Percentiles rank a stretch among this genome's conserved stretches.
phyloP scores from a whole-genome alignment of 2,329 filamentous ascomycete genomes.

The Penicillium rolfsii region DNA sequence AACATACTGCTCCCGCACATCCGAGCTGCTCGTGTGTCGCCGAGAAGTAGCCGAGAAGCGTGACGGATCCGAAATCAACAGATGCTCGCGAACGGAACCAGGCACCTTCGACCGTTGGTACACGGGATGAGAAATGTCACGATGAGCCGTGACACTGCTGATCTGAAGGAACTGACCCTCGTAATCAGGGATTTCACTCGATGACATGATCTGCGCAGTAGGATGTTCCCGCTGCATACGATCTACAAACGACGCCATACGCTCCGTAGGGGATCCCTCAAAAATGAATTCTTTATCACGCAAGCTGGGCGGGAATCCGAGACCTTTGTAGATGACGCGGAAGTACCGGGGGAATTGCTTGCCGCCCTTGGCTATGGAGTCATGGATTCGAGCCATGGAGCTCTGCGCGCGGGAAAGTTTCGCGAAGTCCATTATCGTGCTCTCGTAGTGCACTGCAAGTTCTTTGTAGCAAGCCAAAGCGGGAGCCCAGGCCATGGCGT shows the following conservation, averaged over 20 bases:
- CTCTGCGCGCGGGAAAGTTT: slow-evolving; percentile 88
- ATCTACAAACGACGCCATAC: slow-evolving; percentile 80
- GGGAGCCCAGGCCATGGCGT: slow-evolving; percentile 90
- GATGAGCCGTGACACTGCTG: slow-evolving; percentile 77
- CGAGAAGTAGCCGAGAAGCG: slow-evolving; percentile 76
- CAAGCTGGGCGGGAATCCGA: slow-evolving; percentile 79
- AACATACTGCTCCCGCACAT: slow-evolving; percentile 70
- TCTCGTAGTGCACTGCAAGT: slow-evolving; percentile 87
- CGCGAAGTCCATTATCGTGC: slow-evolving; percentile 83
- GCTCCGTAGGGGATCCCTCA: slow-evolving; percentile 77
- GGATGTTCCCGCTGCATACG: slow-evolving; percentile 91
- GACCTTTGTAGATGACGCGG: slow-evolving; percentile 83
- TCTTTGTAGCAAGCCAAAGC: slow-evolving; percentile 88
- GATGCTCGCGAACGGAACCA: slow-evolving; percentile 81
- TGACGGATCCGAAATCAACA: slow-evolving; percentile 76
- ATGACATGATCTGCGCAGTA: slow-evolving; percentile 75
- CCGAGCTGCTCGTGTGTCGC: slow-evolving; percentile 69
- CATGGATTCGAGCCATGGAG: slow-evolving; percentile 90
- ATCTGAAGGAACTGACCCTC: slow-evolving; percentile 91
- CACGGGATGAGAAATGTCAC: slow-evolving; percentile 78
- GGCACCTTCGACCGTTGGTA: slow-evolving; percentile 87
- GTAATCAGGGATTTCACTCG: slow-evolving; percentile 72
- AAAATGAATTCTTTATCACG: slow-evolving; percentile 93
- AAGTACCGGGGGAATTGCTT: slow-evolving; percentile 83
- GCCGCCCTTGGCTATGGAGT: slow-evolving; percentile 81